A percentile compares a stretch with the other conserved stretches of the same genome.
Evolutionary conservation across 257 asterid genomes (phyloP).

Genomic region (Prunella vulgaris): DNA sequence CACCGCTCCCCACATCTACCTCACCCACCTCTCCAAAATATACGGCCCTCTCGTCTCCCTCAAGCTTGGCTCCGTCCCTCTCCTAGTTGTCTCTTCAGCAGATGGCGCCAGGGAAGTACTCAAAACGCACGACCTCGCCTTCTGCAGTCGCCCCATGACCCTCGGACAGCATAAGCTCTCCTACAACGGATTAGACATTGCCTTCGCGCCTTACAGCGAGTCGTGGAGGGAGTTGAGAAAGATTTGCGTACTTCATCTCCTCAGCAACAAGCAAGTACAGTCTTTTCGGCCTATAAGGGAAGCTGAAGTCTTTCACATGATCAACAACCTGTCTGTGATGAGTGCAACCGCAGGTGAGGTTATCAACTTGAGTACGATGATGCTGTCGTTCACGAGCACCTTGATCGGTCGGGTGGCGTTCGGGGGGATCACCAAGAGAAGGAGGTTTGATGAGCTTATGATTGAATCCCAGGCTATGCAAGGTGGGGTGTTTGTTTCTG

Average conservation of each 20-base stretch:
- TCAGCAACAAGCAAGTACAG: conserved; percentile 34
- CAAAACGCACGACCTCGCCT: conserved; percentile 24
- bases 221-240: conserved; percentile 37
- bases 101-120: conserved; percentile 18
- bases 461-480: conserved; percentile 29
- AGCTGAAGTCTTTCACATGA: conserved; percentile 17
- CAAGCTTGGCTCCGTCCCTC: conserved; percentile 24
- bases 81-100: conserved; percentile 29
- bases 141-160: conserved; percentile 28
- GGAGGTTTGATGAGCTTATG: conserved; percentile 34
- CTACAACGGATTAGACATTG: conserved; percentile 26
- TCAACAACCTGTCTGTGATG: neutral
- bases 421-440: neutral
- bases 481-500: conserved; percentile 31
- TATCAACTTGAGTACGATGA: conserved; percentile 1
- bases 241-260: conserved; percentile 31
- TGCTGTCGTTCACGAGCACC: conserved; percentile 16
- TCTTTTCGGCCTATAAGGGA: conserved; percentile 27
- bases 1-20: conserved; percentile 27
- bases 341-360: neutral
- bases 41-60: conserved; percentile 34
- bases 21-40: conserved; percentile 16
- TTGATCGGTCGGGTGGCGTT: conserved; percentile 32
- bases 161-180: conserved; percentile 22
- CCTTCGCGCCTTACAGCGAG: conserved; percentile 31